Evolutionary conservation across 768 basidiomycete species (phyloP).

Genomic region (Paxillus ammoniavirescens): DNA sequence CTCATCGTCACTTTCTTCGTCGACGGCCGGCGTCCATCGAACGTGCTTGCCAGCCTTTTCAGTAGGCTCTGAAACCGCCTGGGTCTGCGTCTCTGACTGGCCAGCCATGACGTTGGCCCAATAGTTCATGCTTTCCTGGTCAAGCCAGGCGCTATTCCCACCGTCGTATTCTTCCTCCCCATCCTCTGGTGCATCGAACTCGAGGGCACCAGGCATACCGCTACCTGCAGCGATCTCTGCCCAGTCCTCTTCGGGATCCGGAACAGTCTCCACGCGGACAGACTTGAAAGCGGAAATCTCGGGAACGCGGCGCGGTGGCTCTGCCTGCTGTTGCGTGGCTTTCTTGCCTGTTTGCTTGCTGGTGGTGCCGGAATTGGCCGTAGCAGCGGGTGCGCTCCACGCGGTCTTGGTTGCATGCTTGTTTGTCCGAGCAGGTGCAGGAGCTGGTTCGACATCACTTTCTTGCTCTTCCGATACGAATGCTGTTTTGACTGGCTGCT

Average conservation of each 20-base stretch:
- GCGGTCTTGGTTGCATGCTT: slow-evolving; percentile 15
- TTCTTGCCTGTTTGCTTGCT: slow-evolving; percentile 15
- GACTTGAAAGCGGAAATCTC: not conserved
- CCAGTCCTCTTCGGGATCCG: slow-evolving; percentile 14
- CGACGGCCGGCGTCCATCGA: slow-evolving; percentile 23
- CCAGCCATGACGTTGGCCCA: slow-evolving; percentile 29
- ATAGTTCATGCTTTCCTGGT: slow-evolving; percentile 23
- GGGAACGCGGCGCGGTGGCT: slow-evolving; percentile 9
- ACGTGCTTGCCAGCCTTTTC: slow-evolving; percentile 18
- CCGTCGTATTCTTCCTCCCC: slow-evolving; percentile 15
- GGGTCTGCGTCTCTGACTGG: slow-evolving; percentile 8
- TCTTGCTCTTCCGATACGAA: slow-evolving; percentile 19
- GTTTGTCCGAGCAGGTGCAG: slow-evolving; percentile 6
- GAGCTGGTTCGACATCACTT: slow-evolving; percentile 11
- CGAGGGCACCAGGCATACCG: slow-evolving; percentile 8
- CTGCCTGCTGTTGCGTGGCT: slow-evolving; percentile 7
- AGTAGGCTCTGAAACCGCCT: not conserved
- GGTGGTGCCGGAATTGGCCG: not conserved
- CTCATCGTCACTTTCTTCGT: slow-evolving; percentile 25
- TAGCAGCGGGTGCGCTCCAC: slow-evolving; percentile 9
- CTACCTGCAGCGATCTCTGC: not conserved
- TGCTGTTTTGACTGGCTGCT: slow-evolving; percentile 18
- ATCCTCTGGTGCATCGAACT: slow-evolving; percentile 3
- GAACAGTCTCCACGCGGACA: slow-evolving; percentile 12
- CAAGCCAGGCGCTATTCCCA: slow-evolving; percentile 22